Base-by-base conservation (phyloP, 306 rosid species). In the Ziziphus jujuba region DNA sequence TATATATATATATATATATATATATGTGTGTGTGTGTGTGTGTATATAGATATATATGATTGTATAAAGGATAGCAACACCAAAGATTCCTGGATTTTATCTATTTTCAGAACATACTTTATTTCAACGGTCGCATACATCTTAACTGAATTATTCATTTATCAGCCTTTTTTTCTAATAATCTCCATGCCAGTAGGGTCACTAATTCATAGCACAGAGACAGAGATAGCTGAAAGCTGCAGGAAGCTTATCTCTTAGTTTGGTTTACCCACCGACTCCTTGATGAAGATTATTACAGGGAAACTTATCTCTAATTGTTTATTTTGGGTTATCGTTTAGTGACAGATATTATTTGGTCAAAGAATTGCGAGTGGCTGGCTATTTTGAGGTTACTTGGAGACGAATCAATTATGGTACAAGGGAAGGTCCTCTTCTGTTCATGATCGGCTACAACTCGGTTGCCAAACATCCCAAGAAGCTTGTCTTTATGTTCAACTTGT, bases 271-370 rank as follows among this genome's bases (percentile, higher is more conserved):
- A 17, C n/a, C 36, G 21, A 56, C 34, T n/a, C 21, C 57, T 52
- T 11, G n/a, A 10, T 11, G 9, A 54, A 40, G 67, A 74, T 58
- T 66, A 63, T 21, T 66, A 74, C n/a, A 53, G 16, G 25, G 63
- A 17, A 22, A 56, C 78, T 66, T 67, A 58, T 66, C 78, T 15
- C 9, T 0, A 49, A 49, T 1, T 36, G 43, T 11, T 36, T 6
- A 6, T 36, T 36, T 11, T 36, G 43, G 43, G 6, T 36, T 36
- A 36, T 7, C 43, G 0, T n/a, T 2, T 34, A 36, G 38, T 20
- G 21, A 3, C 51, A 19, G 14, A 61, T n/a, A n/a, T n/a, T n/a
- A n/a, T n/a, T n/a, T n/a, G n/a, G n/a, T n/a, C n/a, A n/a, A n/a
- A 40, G 52, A 23, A 61, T 61, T 38, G 52, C 17, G 4, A 17